Percentiles rank a stretch among this genome's conserved stretches.
Evolutionary conservation across 768 basidiomycete species (phyloP).

Genomic region (Tulasnella sp.): DNA sequence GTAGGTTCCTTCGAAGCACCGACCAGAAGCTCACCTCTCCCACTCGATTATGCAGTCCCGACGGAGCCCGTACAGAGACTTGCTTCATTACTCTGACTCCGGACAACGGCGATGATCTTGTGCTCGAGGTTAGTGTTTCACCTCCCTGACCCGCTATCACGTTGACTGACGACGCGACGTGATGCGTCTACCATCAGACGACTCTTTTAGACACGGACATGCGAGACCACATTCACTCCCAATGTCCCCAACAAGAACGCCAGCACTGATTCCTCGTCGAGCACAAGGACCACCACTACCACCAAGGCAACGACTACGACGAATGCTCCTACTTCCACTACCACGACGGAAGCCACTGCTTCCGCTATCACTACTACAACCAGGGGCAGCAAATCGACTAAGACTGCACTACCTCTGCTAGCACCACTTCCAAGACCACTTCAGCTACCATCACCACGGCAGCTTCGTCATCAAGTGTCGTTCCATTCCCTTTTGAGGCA

Average conservation of each 20-base stretch:
- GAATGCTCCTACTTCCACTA: background rate
- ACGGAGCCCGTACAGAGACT: background rate
- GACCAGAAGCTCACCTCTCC: background rate
- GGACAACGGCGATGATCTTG: background rate
- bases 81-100: constrained; percentile 5
- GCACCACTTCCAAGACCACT: background rate
- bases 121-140: background rate
- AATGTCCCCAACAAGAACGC: background rate
- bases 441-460: background rate
- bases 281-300: background rate
- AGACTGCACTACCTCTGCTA: too few species aligned
- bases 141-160: background rate
- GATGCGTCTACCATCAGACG: background rate
- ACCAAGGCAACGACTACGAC: background rate
- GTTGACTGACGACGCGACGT: background rate
- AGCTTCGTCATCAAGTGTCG: background rate
- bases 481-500: background rate
- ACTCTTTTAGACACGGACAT: background rate
- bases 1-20: background rate
- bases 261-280: background rate
- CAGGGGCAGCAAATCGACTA: too few species aligned
- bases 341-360: background rate
- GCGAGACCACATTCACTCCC: background rate
- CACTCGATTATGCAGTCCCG: background rate
- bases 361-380: background rate